These are phyloP conservation scores for Sphaerulina vaccinii DNA, from an alignment of 2,329 filamentous ascomycete genomes.

Conservation along the genomic window DNA sequence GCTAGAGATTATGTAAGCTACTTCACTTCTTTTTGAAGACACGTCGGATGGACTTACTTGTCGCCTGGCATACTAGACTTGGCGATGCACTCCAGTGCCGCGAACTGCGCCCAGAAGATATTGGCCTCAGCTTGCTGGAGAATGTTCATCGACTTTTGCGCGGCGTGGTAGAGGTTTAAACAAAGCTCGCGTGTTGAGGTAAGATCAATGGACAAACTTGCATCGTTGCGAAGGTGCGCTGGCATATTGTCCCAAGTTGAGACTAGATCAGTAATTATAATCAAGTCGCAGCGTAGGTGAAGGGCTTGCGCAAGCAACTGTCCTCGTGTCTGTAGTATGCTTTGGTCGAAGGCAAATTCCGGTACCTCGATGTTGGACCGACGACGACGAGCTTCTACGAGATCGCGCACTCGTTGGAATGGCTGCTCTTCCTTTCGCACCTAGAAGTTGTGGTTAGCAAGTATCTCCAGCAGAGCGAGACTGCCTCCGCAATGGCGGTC, in stretches of 20 bases:
- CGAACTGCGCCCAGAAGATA: slow-evolving; percentile 52
- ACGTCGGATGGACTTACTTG: background rate
- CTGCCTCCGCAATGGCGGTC: no score
- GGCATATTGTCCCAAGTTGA: slow-evolving; percentile 22
- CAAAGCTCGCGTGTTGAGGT: slow-evolving; percentile 42
- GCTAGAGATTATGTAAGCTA: background rate
- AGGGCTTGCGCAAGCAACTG: slow-evolving; percentile 47
- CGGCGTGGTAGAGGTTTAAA: slow-evolving; percentile 41
- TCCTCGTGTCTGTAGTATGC: slow-evolving; percentile 33
- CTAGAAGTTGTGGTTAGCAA: slow-evolving; percentile 24
- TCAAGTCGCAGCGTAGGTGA: slow-evolving; percentile 50
- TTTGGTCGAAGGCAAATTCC: slow-evolving; percentile 24
- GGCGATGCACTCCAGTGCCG: slow-evolving; percentile 43
- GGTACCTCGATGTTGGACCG: slow-evolving; percentile 27
- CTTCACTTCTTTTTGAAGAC: background rate
- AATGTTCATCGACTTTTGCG: slow-evolving; percentile 38
- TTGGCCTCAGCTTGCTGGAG: slow-evolving; percentile 53
- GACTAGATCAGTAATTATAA: slow-evolving; percentile 49
- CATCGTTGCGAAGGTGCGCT: background rate
- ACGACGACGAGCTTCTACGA: slow-evolving; percentile 45
- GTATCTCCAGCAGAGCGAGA: background rate
- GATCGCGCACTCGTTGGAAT: slow-evolving; percentile 48
- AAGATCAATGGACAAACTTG: slow-evolving; percentile 36
- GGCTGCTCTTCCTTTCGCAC: slow-evolving; percentile 52
- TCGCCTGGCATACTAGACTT: background rate